Base-by-base conservation (phyloP, 306 rosid species). In the Fagus crenata region DNA sequence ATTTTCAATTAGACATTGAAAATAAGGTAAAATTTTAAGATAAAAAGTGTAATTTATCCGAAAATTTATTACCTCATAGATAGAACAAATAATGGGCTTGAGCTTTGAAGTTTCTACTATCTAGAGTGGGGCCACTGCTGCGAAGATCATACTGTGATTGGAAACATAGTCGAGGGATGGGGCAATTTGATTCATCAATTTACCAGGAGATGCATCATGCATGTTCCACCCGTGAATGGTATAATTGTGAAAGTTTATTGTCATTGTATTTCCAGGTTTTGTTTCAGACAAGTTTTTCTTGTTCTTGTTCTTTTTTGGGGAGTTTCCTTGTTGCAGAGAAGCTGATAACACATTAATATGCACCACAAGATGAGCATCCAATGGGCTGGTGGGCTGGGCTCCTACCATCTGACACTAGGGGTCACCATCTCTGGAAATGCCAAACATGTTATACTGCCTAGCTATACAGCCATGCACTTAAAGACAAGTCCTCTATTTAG, bases 211-310 rank as follows among this genome's bases (percentile, higher is more conserved):
- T 72, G 37, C 89, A 86, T 90, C 78, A 72, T 72, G 37, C 89
- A 86, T 90, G 81, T 81, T 88, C 76, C 43, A 49, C 69, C 70
- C 89, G 95, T 90, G 95, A 90, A 7, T 35, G 61, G 76, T 80
- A 67, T 90, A 81, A 88, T 82, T 77, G 79, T 73, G 56, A 84
- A 71, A 77, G 51, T 46, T 46, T 9, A 46, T 9, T 46, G 51
- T 46, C 11, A 46, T 9, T 9, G 51, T 46, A 9, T 46, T 46
- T 46, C 14, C 51, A 46, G 51, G 14, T 46, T 46, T 7, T 46
- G 51, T 3, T 46, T 12, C 14, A 46, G 51, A 9, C 14, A 46
- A 46, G 51, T 46, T 46, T 9, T 46, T 9, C 11, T 46, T 14
- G 11, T 7, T 22, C 28, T 22, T 22, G 28, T 22, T 22, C 28